Evolutionary conservation across 2,329 filamentous ascomycete genomes (phyloP).

Genomic region (Ascochyta clinopodiicola): DNA sequence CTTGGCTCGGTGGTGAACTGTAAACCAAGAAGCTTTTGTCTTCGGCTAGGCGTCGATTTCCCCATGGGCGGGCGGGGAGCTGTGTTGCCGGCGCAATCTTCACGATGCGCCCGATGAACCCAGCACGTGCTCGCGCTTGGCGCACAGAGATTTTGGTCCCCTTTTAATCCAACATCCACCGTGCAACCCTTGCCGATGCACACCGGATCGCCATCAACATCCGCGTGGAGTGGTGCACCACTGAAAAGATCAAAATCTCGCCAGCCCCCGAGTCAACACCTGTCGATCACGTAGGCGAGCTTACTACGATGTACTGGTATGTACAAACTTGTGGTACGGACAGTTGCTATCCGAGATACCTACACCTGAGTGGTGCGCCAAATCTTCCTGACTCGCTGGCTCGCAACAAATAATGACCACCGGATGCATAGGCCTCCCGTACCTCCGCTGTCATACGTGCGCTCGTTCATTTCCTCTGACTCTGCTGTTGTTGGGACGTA

Average conservation of each 20-base stretch:
- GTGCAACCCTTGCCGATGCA: neutral
- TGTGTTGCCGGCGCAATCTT: slow-evolving; percentile 1
- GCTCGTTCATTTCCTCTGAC: neutral
- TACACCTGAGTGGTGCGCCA: neutral
- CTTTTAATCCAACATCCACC: neutral
- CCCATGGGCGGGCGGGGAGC: slow-evolving; percentile 10
- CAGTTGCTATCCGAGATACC: neutral
- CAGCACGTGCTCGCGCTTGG: neutral
- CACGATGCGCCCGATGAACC: neutral
- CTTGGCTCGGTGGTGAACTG: neutral
- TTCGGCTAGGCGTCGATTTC: neutral
- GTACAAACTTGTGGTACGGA: too few species aligned
- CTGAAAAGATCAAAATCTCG: neutral
- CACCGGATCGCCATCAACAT: slow-evolving; percentile 6
- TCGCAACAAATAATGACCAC: slow-evolving; percentile 1
- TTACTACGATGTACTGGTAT: too few species aligned
- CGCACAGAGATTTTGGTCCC: slow-evolving; percentile 1
- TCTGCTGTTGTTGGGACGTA: slow-evolving; percentile 1
- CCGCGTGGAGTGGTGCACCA: slow-evolving; percentile 1
- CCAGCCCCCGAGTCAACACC: neutral
- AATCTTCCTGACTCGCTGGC: slow-evolving; percentile 5
- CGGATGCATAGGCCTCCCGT: slow-evolving; percentile 1
- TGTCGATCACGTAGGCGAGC: slow-evolving; percentile 4
- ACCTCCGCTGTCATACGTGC: slow-evolving; percentile 7
- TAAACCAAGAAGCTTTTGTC: neutral